These are phyloP conservation scores for Penicillium verhagenii DNA, from an alignment of 495 filamentous ascomycete species.

Conservation along the genomic window DNA sequence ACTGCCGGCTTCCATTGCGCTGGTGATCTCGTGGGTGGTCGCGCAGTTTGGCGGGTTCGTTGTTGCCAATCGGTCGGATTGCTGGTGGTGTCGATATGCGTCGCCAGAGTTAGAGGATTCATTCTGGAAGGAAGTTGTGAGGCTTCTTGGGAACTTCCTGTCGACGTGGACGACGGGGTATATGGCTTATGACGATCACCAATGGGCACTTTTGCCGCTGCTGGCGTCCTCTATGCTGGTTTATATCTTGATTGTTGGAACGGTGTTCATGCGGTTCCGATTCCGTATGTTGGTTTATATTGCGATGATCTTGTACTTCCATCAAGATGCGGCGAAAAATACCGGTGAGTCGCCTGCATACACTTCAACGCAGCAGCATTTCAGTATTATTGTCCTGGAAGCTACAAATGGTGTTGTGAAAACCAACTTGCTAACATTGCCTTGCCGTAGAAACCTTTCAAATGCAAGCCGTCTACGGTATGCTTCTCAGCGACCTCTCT, in stretches of 20 bases:
- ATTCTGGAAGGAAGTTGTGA: conserved; percentile 36
- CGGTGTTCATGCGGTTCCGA: conserved; percentile 54
- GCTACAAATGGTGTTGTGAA: neutral
- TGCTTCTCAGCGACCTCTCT: conserved; percentile 59
- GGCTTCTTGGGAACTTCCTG: conserved; percentile 52
- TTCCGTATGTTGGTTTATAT: conserved; percentile 57
- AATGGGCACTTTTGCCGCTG: conserved; percentile 65
- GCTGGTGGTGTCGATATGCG: conserved; percentile 61
- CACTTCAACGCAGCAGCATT: too few species aligned
- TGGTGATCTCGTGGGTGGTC: conserved; percentile 58
- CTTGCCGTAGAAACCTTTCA: conserved; percentile 38
- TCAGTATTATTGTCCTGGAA: too few species aligned
- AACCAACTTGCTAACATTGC: neutral
- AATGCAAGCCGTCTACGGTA: conserved; percentile 64
- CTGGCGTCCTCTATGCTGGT: conserved; percentile 62
- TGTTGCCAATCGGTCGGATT: conserved; percentile 55
- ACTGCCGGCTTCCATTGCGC: conserved; percentile 59
- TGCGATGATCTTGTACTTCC: conserved; percentile 54
- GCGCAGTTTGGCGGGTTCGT: conserved; percentile 61
- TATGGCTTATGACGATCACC: conserved; percentile 63
- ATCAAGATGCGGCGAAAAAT: conserved; percentile 39
- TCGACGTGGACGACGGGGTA: conserved; percentile 58
- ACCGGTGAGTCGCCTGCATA: conserved; percentile 30
- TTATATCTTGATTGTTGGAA: conserved; percentile 57
- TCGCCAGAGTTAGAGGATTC: conserved; percentile 45